These are phyloP conservation scores for Ceratobasidium sp. DNA, from an alignment of 1,284 basidiomycete genomes.

Conservation along the genomic window DNA sequence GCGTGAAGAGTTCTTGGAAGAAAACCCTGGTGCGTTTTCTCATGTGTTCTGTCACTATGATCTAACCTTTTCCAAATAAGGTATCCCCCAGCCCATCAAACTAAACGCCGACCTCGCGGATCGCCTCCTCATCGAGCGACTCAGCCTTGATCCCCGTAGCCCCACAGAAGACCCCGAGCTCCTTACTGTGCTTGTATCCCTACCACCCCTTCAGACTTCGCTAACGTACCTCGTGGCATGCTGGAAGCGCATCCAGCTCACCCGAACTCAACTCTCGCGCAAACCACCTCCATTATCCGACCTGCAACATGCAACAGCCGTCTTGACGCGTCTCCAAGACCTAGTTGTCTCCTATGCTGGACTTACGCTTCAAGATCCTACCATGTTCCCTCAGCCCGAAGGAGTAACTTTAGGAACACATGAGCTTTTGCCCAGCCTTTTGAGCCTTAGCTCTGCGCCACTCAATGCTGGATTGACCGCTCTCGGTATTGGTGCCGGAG, in stretches of 20 bases:
- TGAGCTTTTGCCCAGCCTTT: slow-evolving; percentile 81
- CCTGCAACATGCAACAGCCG: slow-evolving; percentile 68
- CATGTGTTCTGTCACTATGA: slow-evolving; percentile 2
- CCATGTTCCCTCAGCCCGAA: slow-evolving; percentile 91
- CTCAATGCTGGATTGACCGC: slow-evolving; percentile 64
- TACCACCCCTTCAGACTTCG: slow-evolving; percentile 82
- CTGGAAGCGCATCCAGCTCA: slow-evolving; percentile 85
- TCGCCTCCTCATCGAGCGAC: slow-evolving; percentile 85
- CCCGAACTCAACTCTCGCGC: slow-evolving; percentile 63
- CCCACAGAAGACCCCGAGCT: slow-evolving; percentile 88
- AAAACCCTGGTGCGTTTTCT: slow-evolving; percentile 67
- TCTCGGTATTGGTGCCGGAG: slow-evolving; percentile 49
- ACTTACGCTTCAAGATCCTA: slow-evolving; percentile 89
- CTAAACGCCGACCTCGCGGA: slow-evolving; percentile 75
- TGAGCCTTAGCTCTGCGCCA: slow-evolving; percentile 70
- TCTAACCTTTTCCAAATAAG: slow-evolving; percentile 47
- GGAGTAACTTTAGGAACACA: slow-evolving; percentile 65
- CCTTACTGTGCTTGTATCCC: slow-evolving; percentile 79
- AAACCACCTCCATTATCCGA: slow-evolving; percentile 58
- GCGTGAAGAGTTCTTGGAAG: slow-evolving; percentile 76
- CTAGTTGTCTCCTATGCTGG: slow-evolving; percentile 93
- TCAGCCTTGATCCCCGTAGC: slow-evolving; percentile 81
- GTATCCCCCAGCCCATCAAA: slow-evolving; percentile 55
- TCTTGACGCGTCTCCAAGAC: slow-evolving; percentile 80
- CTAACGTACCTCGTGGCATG: slow-evolving; percentile 93